Percentiles rank a stretch among this genome's conserved stretches.
phyloP scores from a whole-genome alignment of 2,329 filamentous ascomycete genomes.

The Grosmannia huntii region DNA sequence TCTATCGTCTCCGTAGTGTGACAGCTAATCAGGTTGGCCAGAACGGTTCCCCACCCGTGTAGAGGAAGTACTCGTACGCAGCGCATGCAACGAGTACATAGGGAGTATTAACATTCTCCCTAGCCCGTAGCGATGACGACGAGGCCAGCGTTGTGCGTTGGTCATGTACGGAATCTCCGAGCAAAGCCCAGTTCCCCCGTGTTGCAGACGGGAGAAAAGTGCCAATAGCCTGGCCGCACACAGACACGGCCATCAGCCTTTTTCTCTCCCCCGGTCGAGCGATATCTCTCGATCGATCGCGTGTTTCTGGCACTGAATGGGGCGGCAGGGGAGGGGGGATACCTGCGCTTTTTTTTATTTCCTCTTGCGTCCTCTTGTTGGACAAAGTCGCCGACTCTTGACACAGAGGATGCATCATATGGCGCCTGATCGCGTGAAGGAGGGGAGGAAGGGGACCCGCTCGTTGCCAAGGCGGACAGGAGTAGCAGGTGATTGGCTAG shows the following conservation, averaged over 20 bases:
- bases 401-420: constrained; percentile 10
- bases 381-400: constrained; percentile 3
- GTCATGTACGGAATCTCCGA: no score
- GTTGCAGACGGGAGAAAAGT: no score
- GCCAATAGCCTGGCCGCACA: not conserved
- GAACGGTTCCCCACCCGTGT: no score
- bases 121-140: no score
- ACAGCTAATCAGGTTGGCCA: not conserved
- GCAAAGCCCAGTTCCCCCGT: no score
- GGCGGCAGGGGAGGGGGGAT: constrained; percentile 2
- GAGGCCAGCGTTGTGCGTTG: no score
- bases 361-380: not conserved
- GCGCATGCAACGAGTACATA: no score
- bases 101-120: no score
- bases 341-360: not conserved
- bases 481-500: constrained; percentile 15
- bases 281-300: constrained; percentile 7
- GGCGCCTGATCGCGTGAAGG: constrained; percentile 5
- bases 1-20: not conserved
- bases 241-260: not conserved
- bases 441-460: constrained; percentile 5
- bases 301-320: constrained; percentile 10
- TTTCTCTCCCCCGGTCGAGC: constrained; percentile 2
- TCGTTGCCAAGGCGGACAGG: constrained; percentile 3
- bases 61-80: no score